A percentile compares a stretch with the other conserved stretches of the same genome.
phyloP scores from a whole-genome alignment of 768 basidiomycete genomes.

The Xanthoconium purpureum region DNA sequence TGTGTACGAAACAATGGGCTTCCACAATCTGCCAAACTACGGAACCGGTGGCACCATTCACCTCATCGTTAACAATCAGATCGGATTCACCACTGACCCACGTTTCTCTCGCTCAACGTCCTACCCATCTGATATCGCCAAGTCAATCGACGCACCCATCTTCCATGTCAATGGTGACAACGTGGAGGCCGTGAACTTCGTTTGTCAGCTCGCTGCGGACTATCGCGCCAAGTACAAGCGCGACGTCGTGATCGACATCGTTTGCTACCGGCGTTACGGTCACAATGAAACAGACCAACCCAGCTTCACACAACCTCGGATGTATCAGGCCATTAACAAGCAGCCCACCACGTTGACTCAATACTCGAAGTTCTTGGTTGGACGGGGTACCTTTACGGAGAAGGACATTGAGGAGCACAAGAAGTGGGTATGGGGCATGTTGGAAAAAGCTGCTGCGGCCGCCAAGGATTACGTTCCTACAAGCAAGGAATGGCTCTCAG shows the following conservation, averaged over 20 bases:
- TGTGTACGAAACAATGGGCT: slow-evolving; percentile 99
- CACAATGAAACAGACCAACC: slow-evolving; percentile 99
- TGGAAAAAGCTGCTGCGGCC: slow-evolving; percentile 92
- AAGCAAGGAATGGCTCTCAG: slow-evolving; percentile 95
- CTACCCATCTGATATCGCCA: slow-evolving; percentile 97
- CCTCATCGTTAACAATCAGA: slow-evolving; percentile 98
- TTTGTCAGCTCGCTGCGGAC: slow-evolving; percentile 96
- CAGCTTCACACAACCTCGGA: slow-evolving; percentile 95
- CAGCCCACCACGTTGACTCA: slow-evolving; percentile 89
- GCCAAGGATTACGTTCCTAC: slow-evolving; percentile 95
- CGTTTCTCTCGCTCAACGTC: slow-evolving; percentile 96
- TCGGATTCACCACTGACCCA: slow-evolving; percentile 98
- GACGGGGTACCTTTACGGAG: slow-evolving; percentile 91
- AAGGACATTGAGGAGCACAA: slow-evolving; percentile 98
- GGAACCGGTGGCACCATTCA: slow-evolving; percentile 98
- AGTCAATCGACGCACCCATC: slow-evolving; percentile 96
- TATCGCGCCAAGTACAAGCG: slow-evolving; percentile 98
- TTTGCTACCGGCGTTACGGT: slow-evolving; percentile 98
- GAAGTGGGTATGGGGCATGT: slow-evolving; percentile 99
- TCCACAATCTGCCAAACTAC: slow-evolving; percentile 92
- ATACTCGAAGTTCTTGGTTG: slow-evolving; percentile 88
- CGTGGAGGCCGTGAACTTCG: slow-evolving; percentile 96
- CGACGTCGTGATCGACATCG: slow-evolving; percentile 97
- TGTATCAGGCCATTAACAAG: slow-evolving; percentile 96
- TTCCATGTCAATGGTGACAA: slow-evolving; percentile 99